These are phyloP conservation scores for Fusarium equiseti DNA, from an alignment of 2,329 filamentous ascomycete genomes.

Conservation along the genomic window DNA sequence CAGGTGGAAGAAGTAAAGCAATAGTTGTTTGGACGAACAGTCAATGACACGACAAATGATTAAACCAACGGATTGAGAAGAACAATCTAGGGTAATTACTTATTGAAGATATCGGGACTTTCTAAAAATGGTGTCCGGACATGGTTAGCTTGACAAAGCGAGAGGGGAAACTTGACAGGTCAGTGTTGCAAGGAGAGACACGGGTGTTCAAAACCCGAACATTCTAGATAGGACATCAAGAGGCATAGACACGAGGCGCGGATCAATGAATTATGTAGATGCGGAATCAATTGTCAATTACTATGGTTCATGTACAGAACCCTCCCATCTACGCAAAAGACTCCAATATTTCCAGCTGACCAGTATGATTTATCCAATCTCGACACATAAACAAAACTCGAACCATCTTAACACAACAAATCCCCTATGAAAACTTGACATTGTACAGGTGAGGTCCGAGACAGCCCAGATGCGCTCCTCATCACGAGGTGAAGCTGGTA, in stretches of 20 bases:
- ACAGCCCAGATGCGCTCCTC: constrained; percentile 31
- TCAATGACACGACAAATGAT: too few species aligned
- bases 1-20: not conserved
- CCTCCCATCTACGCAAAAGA: constrained; percentile 57
- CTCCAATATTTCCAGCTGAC: constrained; percentile 53
- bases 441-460: constrained; percentile 39
- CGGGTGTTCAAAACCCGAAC: not conserved
- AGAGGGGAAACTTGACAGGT: not conserved
- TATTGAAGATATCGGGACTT: not conserved
- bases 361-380: constrained; percentile 52
- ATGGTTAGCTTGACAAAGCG: not conserved
- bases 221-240: not conserved
- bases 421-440: constrained; percentile 28
- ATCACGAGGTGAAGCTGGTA: constrained; percentile 30
- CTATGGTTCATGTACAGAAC: constrained; percentile 58
- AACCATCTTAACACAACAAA: constrained; percentile 47
- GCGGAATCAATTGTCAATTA: constrained; percentile 51
- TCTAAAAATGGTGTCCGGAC: not conserved
- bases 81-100: not conserved
- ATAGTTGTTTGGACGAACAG: not conserved
- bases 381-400: constrained; percentile 44
- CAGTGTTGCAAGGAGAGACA: not conserved
- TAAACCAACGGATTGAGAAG: not conserved
- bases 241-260: not conserved
- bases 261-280: constrained; percentile 27